Evolutionary conservation across 106 monocot genomes (phyloP).

Genomic region (Acorus gramineus): DNA sequence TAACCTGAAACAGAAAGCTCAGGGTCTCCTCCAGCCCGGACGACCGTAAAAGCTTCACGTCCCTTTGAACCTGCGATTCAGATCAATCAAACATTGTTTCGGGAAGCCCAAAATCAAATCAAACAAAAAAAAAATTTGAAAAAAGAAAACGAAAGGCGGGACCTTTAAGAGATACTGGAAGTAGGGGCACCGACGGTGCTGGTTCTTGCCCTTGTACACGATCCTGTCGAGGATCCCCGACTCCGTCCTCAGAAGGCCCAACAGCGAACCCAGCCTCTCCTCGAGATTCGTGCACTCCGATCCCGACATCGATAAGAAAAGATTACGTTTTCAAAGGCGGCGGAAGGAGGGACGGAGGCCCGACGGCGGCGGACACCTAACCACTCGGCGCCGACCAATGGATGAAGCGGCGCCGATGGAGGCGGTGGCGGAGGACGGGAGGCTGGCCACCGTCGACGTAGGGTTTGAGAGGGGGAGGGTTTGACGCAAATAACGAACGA

Average conservation of each 20-base stretch:
- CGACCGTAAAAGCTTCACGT: slow-evolving; percentile 43
- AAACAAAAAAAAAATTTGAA: not conserved
- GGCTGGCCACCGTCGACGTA: no score
- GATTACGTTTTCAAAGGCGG: no score
- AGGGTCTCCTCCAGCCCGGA: slow-evolving; percentile 39
- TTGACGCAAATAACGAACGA: no score
- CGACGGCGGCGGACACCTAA: no score
- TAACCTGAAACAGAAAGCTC: slow-evolving; percentile 38
- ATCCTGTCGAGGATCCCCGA: slow-evolving; percentile 42
- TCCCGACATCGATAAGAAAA: no score
- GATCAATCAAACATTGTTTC: not conserved
- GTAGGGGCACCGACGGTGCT: slow-evolving; percentile 45
- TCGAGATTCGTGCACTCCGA: slow-evolving; percentile 12
- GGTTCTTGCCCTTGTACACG: slow-evolving; percentile 59
- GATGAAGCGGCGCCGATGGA: no score
- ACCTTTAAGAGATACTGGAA: slow-evolving; percentile 61
- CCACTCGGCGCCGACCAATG: no score
- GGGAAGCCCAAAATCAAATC: not conserved
- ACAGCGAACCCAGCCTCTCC: slow-evolving; percentile 24
- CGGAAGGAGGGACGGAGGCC: no score
- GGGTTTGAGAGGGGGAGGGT: no score
- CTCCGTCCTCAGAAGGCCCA: slow-evolving; percentile 26
- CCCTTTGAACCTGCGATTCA: slow-evolving; percentile 46
- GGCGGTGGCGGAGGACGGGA: no score
- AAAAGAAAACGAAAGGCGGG: not conserved